A percentile compares a stretch with the other conserved stretches of the same genome.
Conservation (phyloP, 2,329 filamentous ascomycete species). For the Fusarium virguliforme region DNA sequence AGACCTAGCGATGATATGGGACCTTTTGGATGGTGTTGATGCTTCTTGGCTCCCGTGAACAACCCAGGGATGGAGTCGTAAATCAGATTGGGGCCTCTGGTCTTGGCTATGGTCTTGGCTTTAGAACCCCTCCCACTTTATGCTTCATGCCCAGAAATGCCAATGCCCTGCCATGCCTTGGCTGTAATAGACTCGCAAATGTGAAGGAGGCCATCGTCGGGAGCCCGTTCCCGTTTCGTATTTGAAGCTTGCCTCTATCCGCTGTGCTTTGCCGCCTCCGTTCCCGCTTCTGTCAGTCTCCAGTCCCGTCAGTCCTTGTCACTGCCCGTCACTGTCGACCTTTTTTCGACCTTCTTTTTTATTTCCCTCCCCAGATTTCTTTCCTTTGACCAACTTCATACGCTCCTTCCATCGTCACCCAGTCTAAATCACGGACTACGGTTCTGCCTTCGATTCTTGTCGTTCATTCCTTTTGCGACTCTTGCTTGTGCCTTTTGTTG, state of each 20-base stretch:
- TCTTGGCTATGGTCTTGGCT: constrained; percentile 36
- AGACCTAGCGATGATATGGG: constrained; percentile 12
- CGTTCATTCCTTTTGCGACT: constrained; percentile 42
- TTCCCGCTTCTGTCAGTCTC: constrained; percentile 32
- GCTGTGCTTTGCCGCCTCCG: constrained; percentile 31
- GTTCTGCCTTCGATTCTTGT: constrained; percentile 42
- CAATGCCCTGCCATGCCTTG: constrained; percentile 18
- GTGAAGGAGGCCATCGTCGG: constrained; percentile 3
- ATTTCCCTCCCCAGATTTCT: constrained; percentile 19
- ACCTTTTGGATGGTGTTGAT: constrained; percentile 7
- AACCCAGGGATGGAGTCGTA: neutral
- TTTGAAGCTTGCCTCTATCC: constrained; percentile 43
- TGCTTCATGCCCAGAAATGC: constrained; percentile 36
- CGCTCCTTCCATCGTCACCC: constrained; percentile 39
- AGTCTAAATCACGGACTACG: constrained; percentile 28
- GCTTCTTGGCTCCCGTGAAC: constrained; percentile 13
- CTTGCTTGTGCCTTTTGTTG: constrained; percentile 25
- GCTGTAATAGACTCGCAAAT: constrained; percentile 37
- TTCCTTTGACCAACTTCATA: constrained; percentile 26
- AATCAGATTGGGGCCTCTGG: neutral
- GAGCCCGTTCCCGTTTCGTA: constrained; percentile 40
- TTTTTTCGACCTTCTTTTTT: constrained; percentile 15
- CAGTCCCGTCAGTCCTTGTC: constrained; percentile 23
- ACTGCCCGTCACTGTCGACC: constrained; percentile 16
- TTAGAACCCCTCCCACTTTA: constrained; percentile 23